A percentile compares a stretch with the other conserved stretches of the same genome.
phyloP scores from a whole-genome alignment of 805 yeast species.

The Zygotorulaspora sp. region DNA sequence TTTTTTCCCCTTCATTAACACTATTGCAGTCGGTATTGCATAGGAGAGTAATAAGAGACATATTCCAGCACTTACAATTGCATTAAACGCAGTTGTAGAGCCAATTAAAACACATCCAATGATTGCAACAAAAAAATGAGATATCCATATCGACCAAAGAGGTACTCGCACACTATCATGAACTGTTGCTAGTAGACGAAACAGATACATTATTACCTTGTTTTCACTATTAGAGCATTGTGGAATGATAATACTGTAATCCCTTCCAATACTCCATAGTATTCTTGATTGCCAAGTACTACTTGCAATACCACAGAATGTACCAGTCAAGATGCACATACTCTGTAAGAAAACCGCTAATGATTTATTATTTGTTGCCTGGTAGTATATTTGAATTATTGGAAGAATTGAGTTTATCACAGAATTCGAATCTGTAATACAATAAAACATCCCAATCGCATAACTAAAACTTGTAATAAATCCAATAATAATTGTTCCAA shows the following conservation, averaged over 20 bases:
- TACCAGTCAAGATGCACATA: constrained; percentile 48
- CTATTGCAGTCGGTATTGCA: constrained; percentile 48
- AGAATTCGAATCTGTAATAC: constrained; percentile 48
- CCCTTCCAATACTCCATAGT: constrained; percentile 66
- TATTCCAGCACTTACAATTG: constrained; percentile 59
- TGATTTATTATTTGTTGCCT: constrained; percentile 47
- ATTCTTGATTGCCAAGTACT: constrained; percentile 68
- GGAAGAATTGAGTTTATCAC: constrained; percentile 51
- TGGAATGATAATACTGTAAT: constrained; percentile 55
- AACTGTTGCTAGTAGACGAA: constrained; percentile 29
- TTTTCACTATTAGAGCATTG: constrained; percentile 17
- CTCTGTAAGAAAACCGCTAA: constrained; percentile 53
- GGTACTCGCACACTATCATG: constrained; percentile 50
- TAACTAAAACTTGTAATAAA: constrained; percentile 54
- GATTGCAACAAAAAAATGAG: constrained; percentile 48
- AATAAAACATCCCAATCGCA: constrained; percentile 49
- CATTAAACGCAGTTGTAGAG: constrained; percentile 62
- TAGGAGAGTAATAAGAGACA: constrained; percentile 56
- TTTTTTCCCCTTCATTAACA: constrained; percentile 46
- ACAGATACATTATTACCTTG: neutral
- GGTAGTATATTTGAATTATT: constrained; percentile 57
- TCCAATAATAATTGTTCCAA: constrained; percentile 62
- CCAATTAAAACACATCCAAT: constrained; percentile 62
- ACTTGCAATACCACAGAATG: constrained; percentile 55
- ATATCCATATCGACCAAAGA: constrained; percentile 53